These are phyloP conservation scores for Arthromyces matolae DNA, from an alignment of 768 basidiomycete genomes.

Conservation along the genomic window DNA sequence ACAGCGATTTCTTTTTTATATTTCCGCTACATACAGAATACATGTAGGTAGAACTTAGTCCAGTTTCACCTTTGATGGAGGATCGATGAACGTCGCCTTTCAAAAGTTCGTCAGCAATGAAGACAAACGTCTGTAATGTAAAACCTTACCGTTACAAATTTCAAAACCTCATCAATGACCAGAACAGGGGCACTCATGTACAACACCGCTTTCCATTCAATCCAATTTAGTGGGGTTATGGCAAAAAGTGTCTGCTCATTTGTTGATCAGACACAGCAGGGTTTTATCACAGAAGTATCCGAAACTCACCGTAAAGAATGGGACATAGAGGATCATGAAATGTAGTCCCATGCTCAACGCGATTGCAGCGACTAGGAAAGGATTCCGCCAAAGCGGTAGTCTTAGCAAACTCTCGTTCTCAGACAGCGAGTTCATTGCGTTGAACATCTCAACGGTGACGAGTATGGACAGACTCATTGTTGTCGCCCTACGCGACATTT, in stretches of 20 bases:
- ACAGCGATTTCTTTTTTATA: background rate
- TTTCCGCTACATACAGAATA: conserved; percentile 17
- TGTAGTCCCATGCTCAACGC: conserved; percentile 89
- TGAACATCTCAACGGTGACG: conserved; percentile 96
- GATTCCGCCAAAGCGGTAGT: conserved; percentile 92
- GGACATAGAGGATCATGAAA: conserved; percentile 93
- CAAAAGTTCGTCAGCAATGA: background rate
- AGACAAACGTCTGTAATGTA: background rate
- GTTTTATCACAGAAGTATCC: background rate
- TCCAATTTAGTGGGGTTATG: conserved; percentile 91
- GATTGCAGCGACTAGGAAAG: conserved; percentile 87
- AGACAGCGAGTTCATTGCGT: conserved; percentile 96
- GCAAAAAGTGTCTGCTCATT: conserved; percentile 69
- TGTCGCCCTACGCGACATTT: conserved; percentile 81
- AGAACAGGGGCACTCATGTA: conserved; percentile 85
- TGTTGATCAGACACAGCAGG: too few species aligned
- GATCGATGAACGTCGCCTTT: conserved; percentile 56
- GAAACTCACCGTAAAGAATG: conserved; percentile 83
- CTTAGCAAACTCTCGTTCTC: conserved; percentile 92
- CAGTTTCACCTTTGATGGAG: conserved; percentile 49
- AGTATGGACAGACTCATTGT: conserved; percentile 96
- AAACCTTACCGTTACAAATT: conserved; percentile 67
- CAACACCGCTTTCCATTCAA: conserved; percentile 93
- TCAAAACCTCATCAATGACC: conserved; percentile 85
- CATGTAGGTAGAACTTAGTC: conserved; percentile 32